Evolutionary conservation across 2,329 filamentous ascomycete genomes (phyloP).

Genomic region (Tolypocladium nubicola): DNA sequence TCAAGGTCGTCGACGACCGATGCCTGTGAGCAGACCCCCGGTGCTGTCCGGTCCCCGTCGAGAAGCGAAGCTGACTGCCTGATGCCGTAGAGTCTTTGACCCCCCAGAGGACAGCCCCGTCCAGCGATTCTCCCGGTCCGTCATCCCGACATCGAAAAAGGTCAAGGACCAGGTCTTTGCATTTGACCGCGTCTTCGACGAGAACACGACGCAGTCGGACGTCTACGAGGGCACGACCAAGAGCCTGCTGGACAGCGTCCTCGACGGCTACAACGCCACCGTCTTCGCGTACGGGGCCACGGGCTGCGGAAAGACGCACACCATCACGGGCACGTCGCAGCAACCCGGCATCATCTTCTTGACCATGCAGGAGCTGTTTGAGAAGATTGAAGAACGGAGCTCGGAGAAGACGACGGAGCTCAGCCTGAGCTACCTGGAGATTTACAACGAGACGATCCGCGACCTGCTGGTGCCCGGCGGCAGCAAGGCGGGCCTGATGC

Average conservation of each 20-base stretch:
- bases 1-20: slow-evolving; percentile 93
- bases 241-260: slow-evolving; percentile 80
- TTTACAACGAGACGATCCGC: slow-evolving; percentile 98
- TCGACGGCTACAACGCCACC: slow-evolving; percentile 97
- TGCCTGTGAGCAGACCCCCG: slow-evolving; percentile 61
- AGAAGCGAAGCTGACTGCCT: slow-evolving; percentile 9
- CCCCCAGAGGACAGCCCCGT: slow-evolving; percentile 91
- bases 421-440: slow-evolving; percentile 90
- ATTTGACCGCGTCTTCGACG: slow-evolving; percentile 95
- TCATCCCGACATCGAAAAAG: slow-evolving; percentile 75
- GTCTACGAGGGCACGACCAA: slow-evolving; percentile 92
- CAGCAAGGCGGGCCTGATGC: slow-evolving; percentile 75
- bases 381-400: slow-evolving; percentile 80
- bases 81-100: slow-evolving; percentile 71
- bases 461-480: slow-evolving; percentile 82
- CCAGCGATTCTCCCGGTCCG: slow-evolving; percentile 73
- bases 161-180: slow-evolving; percentile 97
- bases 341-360: slow-evolving; percentile 97
- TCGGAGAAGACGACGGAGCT: slow-evolving; percentile 85
- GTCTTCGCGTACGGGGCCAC: slow-evolving; percentile 98
- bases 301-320: slow-evolving; percentile 97
- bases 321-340: slow-evolving; percentile 83
- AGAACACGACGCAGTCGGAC: slow-evolving; percentile 82
- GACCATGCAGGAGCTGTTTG: slow-evolving; percentile 98
- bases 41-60: too few species aligned